Percentiles rank a stretch among this genome's conserved stretches.
Evolutionary conservation across 306 rosid species (phyloP).

Genomic region (Quercus mongolica): DNA sequence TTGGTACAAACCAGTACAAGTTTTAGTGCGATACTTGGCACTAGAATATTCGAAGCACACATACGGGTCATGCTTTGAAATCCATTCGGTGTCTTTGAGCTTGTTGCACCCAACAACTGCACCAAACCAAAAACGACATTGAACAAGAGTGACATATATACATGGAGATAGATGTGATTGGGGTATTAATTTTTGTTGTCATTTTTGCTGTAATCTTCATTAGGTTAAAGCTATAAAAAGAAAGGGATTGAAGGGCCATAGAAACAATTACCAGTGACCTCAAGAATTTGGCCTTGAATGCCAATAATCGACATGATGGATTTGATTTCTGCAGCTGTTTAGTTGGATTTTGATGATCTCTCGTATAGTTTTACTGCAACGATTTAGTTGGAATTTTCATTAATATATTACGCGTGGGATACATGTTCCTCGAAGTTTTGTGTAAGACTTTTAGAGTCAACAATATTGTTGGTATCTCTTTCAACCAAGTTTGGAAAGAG

Average conservation of each 20-base stretch:
- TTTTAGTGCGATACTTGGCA: conserved; percentile 63
- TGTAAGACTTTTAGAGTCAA: too few species aligned
- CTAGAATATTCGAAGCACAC: conserved; percentile 71
- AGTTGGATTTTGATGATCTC: too few species aligned
- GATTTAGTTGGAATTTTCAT: too few species aligned
- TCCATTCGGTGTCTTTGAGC: conserved; percentile 85
- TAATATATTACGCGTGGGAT: too few species aligned
- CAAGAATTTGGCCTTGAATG: conserved; percentile 70
- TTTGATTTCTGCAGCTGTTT: too few species aligned
- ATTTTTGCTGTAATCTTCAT: too few species aligned
- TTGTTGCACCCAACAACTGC: conserved; percentile 69
- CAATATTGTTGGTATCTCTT: too few species aligned
- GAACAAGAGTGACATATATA: too few species aligned
- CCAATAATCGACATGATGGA: conserved; percentile 48
- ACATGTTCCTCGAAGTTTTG: too few species aligned
- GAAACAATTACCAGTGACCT: conserved; percentile 55
- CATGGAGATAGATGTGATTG: too few species aligned
- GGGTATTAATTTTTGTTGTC: background rate
- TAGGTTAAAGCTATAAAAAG: background rate
- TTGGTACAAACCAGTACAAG: conserved; percentile 56
- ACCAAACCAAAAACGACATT: conserved; percentile 1
- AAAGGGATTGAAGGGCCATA: background rate
- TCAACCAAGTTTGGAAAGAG: too few species aligned
- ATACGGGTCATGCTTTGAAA: conserved; percentile 82
- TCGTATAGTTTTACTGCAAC: too few species aligned